These are phyloP conservation scores for Grigorovia humatica DNA, from an alignment of 805 yeast genomes.

Conservation along the genomic window DNA sequence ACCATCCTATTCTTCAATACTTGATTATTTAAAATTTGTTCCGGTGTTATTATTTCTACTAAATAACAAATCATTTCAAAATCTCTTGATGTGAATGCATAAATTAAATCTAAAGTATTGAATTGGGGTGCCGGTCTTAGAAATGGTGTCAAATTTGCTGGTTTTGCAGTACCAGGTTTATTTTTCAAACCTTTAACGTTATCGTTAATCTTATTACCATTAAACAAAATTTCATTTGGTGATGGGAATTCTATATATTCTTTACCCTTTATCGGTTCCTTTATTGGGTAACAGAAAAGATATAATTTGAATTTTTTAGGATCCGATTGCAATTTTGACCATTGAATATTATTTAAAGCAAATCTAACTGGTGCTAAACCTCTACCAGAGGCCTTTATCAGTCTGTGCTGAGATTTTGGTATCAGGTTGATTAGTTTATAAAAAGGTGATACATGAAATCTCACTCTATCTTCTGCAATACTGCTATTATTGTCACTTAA, in stretches of 20 bases:
- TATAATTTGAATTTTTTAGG: slow-evolving; percentile 32
- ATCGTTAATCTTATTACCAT: slow-evolving; percentile 38
- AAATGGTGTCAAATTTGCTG: slow-evolving; percentile 59
- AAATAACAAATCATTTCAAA: slow-evolving; percentile 45
- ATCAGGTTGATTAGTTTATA: slow-evolving; percentile 39
- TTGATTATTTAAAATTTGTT: slow-evolving; percentile 26
- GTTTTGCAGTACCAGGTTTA: slow-evolving; percentile 65
- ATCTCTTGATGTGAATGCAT: slow-evolving; percentile 42
- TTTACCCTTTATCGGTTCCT: slow-evolving; percentile 38
- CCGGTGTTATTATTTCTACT: slow-evolving; percentile 38
- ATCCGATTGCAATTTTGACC: slow-evolving; percentile 26
- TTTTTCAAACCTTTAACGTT: slow-evolving; percentile 67
- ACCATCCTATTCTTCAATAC: slow-evolving; percentile 44
- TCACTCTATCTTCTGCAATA: background rate
- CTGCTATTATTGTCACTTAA: background rate
- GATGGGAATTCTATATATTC: slow-evolving; percentile 64
- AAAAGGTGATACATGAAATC: slow-evolving; percentile 37
- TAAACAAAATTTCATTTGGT: slow-evolving; percentile 55
- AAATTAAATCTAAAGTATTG: slow-evolving; percentile 42
- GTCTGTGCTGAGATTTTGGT: slow-evolving; percentile 34
- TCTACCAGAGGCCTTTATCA: slow-evolving; percentile 31
- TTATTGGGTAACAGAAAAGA: slow-evolving; percentile 44
- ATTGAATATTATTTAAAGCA: slow-evolving; percentile 35
- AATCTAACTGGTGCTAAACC: slow-evolving; percentile 38
- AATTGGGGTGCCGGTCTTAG: slow-evolving; percentile 19